Conservation (phyloP, 2,329 filamentous ascomycete genomes). For the Bipolaris cookei region DNA sequence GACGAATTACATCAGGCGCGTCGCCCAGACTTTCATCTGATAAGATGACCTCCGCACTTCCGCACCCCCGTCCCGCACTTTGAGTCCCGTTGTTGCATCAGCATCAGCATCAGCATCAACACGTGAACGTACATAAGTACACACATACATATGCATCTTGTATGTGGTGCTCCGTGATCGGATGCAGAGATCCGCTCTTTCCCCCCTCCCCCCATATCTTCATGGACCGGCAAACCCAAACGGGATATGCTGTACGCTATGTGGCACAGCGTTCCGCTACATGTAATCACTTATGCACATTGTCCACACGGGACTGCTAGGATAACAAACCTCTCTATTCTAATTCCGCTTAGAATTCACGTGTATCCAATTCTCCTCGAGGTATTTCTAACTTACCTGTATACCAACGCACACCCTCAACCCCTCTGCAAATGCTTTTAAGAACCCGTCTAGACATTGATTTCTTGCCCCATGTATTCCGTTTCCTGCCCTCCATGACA, state of each 20-base stretch:
- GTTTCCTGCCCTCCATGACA: neutral
- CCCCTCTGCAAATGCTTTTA: neutral
- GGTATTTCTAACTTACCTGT: neutral
- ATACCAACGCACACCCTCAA: neutral
- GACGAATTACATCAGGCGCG: conserved; percentile 6
- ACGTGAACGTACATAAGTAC: too few species aligned
- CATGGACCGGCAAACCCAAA: neutral
- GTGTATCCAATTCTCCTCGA: neutral
- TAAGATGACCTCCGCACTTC: conserved; percentile 7
- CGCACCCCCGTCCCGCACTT: neutral
- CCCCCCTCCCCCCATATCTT: neutral
- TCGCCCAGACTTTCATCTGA: conserved; percentile 7
- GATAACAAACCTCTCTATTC: neutral
- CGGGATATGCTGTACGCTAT: neutral
- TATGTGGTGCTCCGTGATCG: neutral
- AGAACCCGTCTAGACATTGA: neutral
- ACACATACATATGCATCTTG: neutral
- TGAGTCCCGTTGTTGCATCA: too few species aligned
- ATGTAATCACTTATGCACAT: neutral
- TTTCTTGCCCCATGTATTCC: neutral
- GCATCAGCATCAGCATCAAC: too few species aligned
- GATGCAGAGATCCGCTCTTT: neutral
- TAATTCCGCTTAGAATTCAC: neutral
- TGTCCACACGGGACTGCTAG: neutral
- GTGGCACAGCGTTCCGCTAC: neutral